phyloP scores from a whole-genome alignment of 768 basidiomycete species.

The Jaapia argillacea region DNA sequence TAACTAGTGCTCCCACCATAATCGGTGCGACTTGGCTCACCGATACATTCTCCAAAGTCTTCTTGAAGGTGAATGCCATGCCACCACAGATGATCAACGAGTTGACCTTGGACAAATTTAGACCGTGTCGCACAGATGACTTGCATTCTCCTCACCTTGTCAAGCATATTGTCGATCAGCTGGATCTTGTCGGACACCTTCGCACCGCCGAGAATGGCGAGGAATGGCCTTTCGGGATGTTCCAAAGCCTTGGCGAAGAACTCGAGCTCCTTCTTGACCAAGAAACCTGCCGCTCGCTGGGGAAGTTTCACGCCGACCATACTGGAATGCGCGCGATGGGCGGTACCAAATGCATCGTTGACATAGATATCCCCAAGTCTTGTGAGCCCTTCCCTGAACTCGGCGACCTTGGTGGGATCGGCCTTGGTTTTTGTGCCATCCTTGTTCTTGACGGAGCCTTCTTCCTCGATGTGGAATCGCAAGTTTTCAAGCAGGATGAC shows the following conservation, averaged over 20 bases:
- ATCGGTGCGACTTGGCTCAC: slow-evolving; percentile 28
- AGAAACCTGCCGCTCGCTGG: slow-evolving; percentile 89
- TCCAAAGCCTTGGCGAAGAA: slow-evolving; percentile 98
- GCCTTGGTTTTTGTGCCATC: slow-evolving; percentile 95
- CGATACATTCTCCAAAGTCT: slow-evolving; percentile 70
- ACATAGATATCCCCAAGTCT: slow-evolving; percentile 92
- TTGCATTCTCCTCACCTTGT: slow-evolving; percentile 52
- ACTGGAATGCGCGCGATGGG: slow-evolving; percentile 95
- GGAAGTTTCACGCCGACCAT: slow-evolving; percentile 96
- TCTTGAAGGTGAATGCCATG: slow-evolving; percentile 99
- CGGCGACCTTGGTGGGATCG: slow-evolving; percentile 64
- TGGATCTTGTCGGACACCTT: slow-evolving; percentile 99
- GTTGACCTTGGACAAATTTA: slow-evolving; percentile 53
- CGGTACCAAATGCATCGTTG: slow-evolving; percentile 98
- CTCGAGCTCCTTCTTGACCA: slow-evolving; percentile 98
- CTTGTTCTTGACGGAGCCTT: slow-evolving; percentile 88
- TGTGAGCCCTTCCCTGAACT: slow-evolving; percentile 85
- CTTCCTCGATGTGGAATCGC: slow-evolving; percentile 97
- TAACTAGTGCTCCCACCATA: slow-evolving; percentile 1
- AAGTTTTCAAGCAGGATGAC: slow-evolving; percentile 94
- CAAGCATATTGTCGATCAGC: slow-evolving; percentile 97
- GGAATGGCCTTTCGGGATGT: slow-evolving; percentile 88
- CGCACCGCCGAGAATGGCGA: slow-evolving; percentile 96
- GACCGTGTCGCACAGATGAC: background rate
- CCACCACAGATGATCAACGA: slow-evolving; percentile 95